phyloP scores from a whole-genome alignment of 768 basidiomycete species.

The Mycena olivaceomarginata region DNA sequence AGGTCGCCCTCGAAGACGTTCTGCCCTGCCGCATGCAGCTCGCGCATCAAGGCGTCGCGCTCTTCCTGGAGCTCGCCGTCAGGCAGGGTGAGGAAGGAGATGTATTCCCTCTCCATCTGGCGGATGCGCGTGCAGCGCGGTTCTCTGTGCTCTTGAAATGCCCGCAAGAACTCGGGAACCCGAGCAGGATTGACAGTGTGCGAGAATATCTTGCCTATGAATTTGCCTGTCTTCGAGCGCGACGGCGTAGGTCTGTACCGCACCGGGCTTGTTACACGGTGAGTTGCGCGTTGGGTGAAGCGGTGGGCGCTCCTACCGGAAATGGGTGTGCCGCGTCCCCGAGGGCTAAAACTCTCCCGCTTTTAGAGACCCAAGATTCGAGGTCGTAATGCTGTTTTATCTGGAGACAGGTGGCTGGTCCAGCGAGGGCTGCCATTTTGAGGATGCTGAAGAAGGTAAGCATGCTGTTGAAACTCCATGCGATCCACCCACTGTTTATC shows the following conservation, averaged over 20 bases:
- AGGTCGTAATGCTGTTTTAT: slow-evolving; percentile 15
- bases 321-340: slow-evolving; percentile 41
- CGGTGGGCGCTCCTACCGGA: slow-evolving; percentile 10
- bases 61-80: slow-evolving; percentile 22
- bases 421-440: slow-evolving; percentile 24
- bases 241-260: slow-evolving; percentile 2
- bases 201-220: slow-evolving; percentile 38
- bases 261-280: not conserved
- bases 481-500: slow-evolving; percentile 7
- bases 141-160: slow-evolving; percentile 34
- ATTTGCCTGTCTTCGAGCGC: slow-evolving; percentile 35
- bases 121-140: slow-evolving; percentile 14
- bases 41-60: slow-evolving; percentile 24
- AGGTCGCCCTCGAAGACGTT: slow-evolving; percentile 24
- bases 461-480: not conserved
- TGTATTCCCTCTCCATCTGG: slow-evolving; percentile 5
- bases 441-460: not conserved
- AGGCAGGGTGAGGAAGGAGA: slow-evolving; percentile 14
- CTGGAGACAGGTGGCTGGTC: slow-evolving; percentile 14
- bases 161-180: slow-evolving; percentile 35
- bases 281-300: not conserved
- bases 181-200: slow-evolving; percentile 20
- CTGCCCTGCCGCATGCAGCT: slow-evolving; percentile 11
- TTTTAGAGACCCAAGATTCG: slow-evolving; percentile 36
- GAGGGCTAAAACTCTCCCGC: slow-evolving; percentile 26